These are phyloP conservation scores for Eimeria necatrix DNA, from an alignment of 169 alveolate species.

Conservation along the genomic window DNA sequence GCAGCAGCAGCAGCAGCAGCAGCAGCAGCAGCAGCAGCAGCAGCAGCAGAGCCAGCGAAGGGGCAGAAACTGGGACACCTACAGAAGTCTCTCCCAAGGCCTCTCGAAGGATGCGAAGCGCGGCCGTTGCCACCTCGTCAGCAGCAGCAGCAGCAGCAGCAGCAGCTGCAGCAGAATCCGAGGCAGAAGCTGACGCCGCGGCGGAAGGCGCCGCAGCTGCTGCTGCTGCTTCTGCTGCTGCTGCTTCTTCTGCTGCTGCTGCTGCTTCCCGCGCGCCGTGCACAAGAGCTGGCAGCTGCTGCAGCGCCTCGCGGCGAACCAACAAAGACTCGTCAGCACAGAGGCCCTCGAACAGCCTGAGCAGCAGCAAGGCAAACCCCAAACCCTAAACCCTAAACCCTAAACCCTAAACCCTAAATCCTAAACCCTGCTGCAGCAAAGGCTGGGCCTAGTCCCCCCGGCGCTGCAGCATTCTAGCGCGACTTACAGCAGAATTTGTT, in stretches of 20 bases:
- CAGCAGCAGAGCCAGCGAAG: no score
- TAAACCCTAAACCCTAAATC: no score
- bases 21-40: conserved; percentile 18
- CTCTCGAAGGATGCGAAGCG: conserved; percentile 7
- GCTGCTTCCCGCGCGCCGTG: conserved; percentile 16
- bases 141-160: background rate
- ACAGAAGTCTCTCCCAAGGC: conserved; percentile 52
- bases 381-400: conserved; percentile 49
- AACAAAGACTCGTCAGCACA: conserved; percentile 4
- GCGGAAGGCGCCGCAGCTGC: background rate
- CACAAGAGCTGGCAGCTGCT: conserved; percentile 53
- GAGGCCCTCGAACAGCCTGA: conserved; percentile 3
- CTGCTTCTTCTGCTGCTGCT: background rate
- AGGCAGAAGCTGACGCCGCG: background rate
- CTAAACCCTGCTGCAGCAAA: no score
- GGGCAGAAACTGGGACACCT: background rate
- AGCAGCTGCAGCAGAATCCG: conserved; percentile 41
- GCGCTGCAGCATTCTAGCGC: background rate
- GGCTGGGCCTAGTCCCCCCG: no score
- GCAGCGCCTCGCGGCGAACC: conserved; percentile 43
- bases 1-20: conserved; percentile 28
- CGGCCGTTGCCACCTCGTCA: background rate
- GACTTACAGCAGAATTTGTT: background rate
- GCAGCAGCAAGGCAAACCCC: background rate
- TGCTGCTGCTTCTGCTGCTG: conserved; percentile 40